Conservation (phyloP, 495 filamentous ascomycete genomes). For the Cercophora scortea region DNA sequence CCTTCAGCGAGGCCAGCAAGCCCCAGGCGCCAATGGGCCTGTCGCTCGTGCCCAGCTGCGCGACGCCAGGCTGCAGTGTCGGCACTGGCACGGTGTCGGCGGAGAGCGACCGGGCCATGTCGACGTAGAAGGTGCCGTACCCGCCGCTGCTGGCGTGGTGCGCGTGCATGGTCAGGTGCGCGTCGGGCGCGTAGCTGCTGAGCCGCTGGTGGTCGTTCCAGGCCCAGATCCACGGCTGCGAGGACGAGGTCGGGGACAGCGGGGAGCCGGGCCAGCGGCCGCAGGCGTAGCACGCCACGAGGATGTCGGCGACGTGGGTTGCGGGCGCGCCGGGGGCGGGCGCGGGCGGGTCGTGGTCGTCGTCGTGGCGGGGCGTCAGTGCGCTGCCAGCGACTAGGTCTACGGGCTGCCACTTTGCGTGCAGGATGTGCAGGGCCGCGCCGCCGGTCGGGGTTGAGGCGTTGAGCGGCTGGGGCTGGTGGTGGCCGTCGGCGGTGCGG, state of each 20-base stretch:
- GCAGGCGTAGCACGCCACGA: constrained; percentile 18
- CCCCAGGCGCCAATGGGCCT: constrained; percentile 4
- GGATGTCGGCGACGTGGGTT: constrained; percentile 9
- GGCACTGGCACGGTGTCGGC: neutral
- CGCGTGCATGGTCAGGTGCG: constrained; percentile 17
- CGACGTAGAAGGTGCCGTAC: constrained; percentile 16
- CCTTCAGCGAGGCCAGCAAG: constrained; percentile 3
- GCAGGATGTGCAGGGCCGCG: constrained; percentile 1
- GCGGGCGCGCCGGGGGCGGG: neutral
- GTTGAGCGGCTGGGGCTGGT: constrained; percentile 10
- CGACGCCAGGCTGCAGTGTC: neutral
- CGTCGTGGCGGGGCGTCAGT: constrained; percentile 1
- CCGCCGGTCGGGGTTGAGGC: neutral
- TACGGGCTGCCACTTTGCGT: neutral
- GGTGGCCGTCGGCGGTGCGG: constrained; percentile 18
- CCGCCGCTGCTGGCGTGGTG: constrained; percentile 10
- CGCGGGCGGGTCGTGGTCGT: constrained; percentile 3
- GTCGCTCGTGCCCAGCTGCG: constrained; percentile 5
- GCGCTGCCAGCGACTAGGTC: too few species aligned
- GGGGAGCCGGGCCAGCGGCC: constrained; percentile 3
- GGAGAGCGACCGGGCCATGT: constrained; percentile 5
- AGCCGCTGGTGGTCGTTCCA: constrained; percentile 22
- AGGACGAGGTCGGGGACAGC: constrained; percentile 5
- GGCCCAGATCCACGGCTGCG: constrained; percentile 26
- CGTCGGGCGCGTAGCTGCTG: constrained; percentile 2